phyloP scores from a whole-genome alignment of 805 yeast genomes.

The Myxozyma vanderwaltii region DNA sequence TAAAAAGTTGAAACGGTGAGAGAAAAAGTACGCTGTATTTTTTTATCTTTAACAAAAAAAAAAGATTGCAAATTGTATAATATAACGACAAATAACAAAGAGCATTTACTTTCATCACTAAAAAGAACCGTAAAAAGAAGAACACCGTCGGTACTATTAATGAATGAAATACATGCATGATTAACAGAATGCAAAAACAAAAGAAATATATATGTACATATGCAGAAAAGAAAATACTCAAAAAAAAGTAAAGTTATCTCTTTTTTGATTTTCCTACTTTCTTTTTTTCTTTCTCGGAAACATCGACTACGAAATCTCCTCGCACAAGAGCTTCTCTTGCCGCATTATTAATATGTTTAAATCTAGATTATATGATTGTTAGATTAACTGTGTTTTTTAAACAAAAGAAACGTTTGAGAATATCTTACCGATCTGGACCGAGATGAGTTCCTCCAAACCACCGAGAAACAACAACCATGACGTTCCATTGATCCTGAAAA shows the following conservation, averaged over 20 bases:
- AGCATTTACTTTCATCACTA: no score
- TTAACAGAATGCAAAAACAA: not conserved
- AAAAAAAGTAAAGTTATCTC: not conserved
- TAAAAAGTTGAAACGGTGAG: constrained; percentile 14
- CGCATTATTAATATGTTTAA: constrained; percentile 86
- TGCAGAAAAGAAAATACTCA: no score
- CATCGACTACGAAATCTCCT: constrained; percentile 54
- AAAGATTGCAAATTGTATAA: not conserved
- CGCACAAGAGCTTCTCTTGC: constrained; percentile 77
- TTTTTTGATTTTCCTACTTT: constrained; percentile 20
- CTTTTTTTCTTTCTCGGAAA: constrained; percentile 39
- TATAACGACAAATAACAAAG: not conserved
- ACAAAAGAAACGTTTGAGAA: not conserved
- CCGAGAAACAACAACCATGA: constrained; percentile 80
- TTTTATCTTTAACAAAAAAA: no score
- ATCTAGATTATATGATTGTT: constrained; percentile 46
- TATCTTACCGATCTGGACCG: constrained; percentile 68
- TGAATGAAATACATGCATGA: no score
- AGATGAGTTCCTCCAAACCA: constrained; percentile 93
- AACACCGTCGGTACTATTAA: no score
- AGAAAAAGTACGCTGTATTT: no score
- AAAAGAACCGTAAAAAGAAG: no score
- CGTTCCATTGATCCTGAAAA: constrained; percentile 69
- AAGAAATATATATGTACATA: not conserved
- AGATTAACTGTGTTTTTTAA: not conserved